Base-by-base conservation (phyloP, 208 protist genomes). In the Eutreptiella sp. region DNA sequence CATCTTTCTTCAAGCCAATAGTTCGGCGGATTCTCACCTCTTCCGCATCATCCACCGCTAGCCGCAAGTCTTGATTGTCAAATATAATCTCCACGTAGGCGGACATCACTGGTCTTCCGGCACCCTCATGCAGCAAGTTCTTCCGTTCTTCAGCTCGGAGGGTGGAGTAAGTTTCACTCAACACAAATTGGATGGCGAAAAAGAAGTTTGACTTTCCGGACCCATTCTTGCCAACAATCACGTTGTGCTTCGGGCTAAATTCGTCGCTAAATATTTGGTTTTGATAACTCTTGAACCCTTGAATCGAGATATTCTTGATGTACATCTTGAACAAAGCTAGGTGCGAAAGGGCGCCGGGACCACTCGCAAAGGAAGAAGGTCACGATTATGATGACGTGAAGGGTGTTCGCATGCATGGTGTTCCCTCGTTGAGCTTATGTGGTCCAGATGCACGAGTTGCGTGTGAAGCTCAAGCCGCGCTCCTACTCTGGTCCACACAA, bases 31-130 rank as follows among this genome's bases (percentile, higher is more conserved):
- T 88, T 27, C 77, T 75, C 0, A 99, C 93, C 53, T 88, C 83
- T 55, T 97, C 89, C 19, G 68, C 76, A 29, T 97, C 93, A 31
- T 83, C 79, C 53, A 97, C 85, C 2, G 96, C 90, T 9, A 99
- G 76, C 54, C 95, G 83, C 0, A 79, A 70, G 71, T 99, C 96
- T 1, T 67, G 76, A 70, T 99, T 99, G 73, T 99, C 96, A 67
- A 99, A 97, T 3, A 90, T 71, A 58, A 99, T 94, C 70, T 99
- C 94, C 4, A 99, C 96, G 82, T 88, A 98, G 46, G 96, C 92
- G 9, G 82, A 85, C 23, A 98, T 76, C 1, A 90, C 69, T 0
- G 81, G 66, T 5, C 75, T 66, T 11, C 88, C 91, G 53, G 82
- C 83, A 21, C 86, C 88, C 7, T 92, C 90, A 65, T 98, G 94